These are phyloP conservation scores for Conticribra guillardii DNA, from an alignment of 108 stramenopile species.

Conservation along the genomic window DNA sequence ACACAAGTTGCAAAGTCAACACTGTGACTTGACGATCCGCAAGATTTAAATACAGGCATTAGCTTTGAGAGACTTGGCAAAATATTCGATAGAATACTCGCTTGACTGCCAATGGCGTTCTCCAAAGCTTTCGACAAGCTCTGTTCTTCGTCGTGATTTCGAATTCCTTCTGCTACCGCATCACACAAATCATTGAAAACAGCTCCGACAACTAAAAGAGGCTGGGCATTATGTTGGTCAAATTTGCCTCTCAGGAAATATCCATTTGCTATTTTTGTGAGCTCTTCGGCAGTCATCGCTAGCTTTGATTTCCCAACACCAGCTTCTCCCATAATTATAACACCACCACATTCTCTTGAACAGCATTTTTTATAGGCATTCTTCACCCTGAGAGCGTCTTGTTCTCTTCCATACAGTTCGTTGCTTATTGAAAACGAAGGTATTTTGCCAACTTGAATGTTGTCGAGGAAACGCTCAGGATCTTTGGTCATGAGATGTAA, in stretches of 20 bases:
- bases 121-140: background rate
- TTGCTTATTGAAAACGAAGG: constrained; percentile 9
- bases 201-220: constrained; percentile 16
- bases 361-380: constrained; percentile 13
- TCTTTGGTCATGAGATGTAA: constrained; percentile 25
- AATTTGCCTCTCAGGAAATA: constrained; percentile 31
- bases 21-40: background rate
- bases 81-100: constrained; percentile 9
- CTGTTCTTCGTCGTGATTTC: background rate
- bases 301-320: constrained; percentile 40
- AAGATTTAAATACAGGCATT: background rate
- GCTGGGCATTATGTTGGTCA: constrained; percentile 22
- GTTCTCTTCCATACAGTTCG: constrained; percentile 31
- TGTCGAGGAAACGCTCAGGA: constrained; percentile 27
- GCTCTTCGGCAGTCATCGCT: constrained; percentile 10
- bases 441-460: background rate
- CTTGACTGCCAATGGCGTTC: constrained; percentile 12
- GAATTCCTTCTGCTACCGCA: constrained; percentile 3
- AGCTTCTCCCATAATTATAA: constrained; percentile 16
- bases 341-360: constrained; percentile 1
- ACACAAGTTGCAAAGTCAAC: background rate
- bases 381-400: constrained; percentile 11
- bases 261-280: background rate
- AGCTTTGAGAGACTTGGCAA: constrained; percentile 24
- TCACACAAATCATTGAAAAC: constrained; percentile 25